phyloP scores from a whole-genome alignment of 306 rosid genomes.

The Sesbania bispinosa region DNA sequence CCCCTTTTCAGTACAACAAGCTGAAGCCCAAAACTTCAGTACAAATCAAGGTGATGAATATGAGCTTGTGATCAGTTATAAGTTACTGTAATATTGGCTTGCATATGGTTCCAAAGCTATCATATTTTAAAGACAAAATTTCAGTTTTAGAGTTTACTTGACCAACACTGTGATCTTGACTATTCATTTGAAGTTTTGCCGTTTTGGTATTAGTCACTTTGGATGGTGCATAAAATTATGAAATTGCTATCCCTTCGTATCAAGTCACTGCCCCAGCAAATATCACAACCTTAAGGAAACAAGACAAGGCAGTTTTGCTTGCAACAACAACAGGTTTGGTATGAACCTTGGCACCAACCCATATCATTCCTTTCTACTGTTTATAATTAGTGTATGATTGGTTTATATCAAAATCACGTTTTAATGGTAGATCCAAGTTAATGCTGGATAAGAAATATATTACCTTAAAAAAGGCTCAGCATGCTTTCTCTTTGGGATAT shows the following conservation, averaged over 20 bases:
- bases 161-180: no score
- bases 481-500: not conserved
- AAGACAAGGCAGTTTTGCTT: conserved; percentile 2
- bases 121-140: no score
- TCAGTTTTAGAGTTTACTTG: no score
- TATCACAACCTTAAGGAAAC: not conserved
- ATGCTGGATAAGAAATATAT: no score
- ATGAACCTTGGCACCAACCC: not conserved
- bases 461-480: not conserved
- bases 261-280: not conserved
- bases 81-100: no score
- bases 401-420: no score
- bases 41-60: no score
- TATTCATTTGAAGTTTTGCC: no score
- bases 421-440: no score
- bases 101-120: no score
- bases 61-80: no score
- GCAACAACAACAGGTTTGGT: not conserved
- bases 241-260: not conserved
- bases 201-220: not conserved
- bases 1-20: not conserved
- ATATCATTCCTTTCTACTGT: conserved; percentile 23
- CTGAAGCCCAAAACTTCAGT: not conserved
- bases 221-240: not conserved
- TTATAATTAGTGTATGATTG: no score